A percentile compares a stretch with the other conserved stretches of the same genome.
These are phyloP conservation scores for Dittrichia graveolens DNA, from an alignment of 129 eudicot genomes.

Conservation along the genomic window DNA sequence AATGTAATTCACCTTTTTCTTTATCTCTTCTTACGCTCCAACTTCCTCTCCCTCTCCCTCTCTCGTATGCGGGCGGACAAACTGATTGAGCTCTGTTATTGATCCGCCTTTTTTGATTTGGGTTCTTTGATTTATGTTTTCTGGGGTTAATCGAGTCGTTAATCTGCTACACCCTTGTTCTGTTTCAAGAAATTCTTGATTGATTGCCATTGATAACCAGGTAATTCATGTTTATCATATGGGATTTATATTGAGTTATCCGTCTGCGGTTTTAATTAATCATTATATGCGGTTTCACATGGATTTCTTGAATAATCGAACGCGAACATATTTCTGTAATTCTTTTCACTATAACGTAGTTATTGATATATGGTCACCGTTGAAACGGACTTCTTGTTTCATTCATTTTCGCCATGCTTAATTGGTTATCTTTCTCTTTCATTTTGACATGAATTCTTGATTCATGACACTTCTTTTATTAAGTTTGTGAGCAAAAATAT, in stretches of 20 bases:
- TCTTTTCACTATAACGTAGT: background rate
- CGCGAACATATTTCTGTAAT: no score
- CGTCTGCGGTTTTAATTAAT: background rate
- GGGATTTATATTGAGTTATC: background rate
- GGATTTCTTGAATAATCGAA: background rate
- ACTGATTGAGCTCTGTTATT: background rate
- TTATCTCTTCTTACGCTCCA: conserved; percentile 26
- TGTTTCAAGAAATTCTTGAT: conserved; percentile 10
- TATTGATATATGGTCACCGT: background rate
- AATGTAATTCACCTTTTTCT: conserved; percentile 27
- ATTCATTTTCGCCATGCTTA: no score
- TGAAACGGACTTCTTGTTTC: no score
- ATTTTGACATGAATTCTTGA: background rate
- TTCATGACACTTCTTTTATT: background rate
- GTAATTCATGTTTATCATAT: conserved; percentile 14
- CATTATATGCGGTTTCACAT: background rate
- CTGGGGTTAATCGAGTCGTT: conserved; percentile 31
- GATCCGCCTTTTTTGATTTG: background rate
- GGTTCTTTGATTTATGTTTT: background rate
- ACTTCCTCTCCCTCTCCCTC: background rate
- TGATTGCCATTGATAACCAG: conserved; percentile 11
- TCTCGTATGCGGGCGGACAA: background rate
- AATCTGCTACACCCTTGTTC: conserved; percentile 29
- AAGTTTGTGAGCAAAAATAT: background rate
- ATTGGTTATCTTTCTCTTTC: no score